phyloP scores from a whole-genome alignment of 73 alveolate species.

The Stentor coeruleus region DNA sequence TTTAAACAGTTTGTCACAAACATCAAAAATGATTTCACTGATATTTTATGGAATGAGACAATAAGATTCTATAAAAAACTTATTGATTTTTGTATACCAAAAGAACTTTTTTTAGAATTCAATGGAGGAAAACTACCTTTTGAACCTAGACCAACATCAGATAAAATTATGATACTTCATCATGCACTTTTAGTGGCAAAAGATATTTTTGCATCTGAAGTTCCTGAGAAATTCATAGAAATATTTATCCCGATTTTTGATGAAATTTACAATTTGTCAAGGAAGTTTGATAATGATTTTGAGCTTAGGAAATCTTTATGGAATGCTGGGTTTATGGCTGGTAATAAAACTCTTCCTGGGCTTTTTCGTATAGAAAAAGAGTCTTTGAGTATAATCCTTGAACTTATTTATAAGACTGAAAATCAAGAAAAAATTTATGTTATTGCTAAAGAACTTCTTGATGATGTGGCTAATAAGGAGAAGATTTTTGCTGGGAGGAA shows the following conservation, averaged over 20 bases:
- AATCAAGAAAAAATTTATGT: not conserved
- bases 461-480: not conserved
- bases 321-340: conserved; percentile 57
- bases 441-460: not conserved
- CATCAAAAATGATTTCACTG: too few relatives aligned
- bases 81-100: not conserved
- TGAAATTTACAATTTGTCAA: not conserved
- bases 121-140: not conserved
- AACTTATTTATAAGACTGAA: too few relatives aligned
- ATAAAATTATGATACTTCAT: not conserved
- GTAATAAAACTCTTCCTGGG: conserved; percentile 48
- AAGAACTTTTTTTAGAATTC: not conserved
- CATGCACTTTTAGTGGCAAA: not conserved
- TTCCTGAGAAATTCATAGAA: not conserved
- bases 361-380: conserved; percentile 43
- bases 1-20: too few relatives aligned
- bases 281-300: not conserved
- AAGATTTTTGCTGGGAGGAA: not conserved
- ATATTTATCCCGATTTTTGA: not conserved
- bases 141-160: not conserved
- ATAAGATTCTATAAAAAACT: not conserved
- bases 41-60: not conserved
- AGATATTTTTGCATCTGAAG: not conserved
- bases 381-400: conserved; percentile 23
- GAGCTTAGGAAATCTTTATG: conserved; percentile 26